Conservation (phyloP, 2,329 filamentous ascomycete species). For the Aspergillus neotritici region DNA sequence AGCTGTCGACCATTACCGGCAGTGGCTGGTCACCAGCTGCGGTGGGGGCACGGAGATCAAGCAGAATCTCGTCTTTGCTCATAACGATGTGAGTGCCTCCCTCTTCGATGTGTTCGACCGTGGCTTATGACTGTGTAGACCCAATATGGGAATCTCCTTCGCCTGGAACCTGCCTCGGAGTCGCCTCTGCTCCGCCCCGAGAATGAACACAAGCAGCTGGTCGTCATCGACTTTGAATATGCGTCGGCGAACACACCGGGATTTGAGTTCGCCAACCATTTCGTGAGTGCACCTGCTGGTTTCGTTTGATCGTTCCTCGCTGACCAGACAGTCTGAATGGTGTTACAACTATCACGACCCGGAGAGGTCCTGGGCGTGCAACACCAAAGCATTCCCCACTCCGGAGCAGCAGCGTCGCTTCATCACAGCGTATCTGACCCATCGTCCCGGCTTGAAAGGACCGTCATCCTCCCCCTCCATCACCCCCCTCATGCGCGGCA, state of each 20-base stretch:
- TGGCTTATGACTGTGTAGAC: constrained; percentile 53
- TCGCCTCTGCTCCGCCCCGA: constrained; percentile 82
- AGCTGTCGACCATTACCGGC: constrained; percentile 70
- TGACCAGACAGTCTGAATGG: constrained; percentile 66
- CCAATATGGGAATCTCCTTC: constrained; percentile 96
- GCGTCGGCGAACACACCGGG: constrained; percentile 81
- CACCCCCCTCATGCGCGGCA: constrained; percentile 46
- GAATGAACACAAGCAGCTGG: constrained; percentile 90
- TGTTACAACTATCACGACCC: constrained; percentile 92
- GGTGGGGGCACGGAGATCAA: constrained; percentile 62
- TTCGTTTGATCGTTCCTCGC: not conserved
- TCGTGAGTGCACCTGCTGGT: constrained; percentile 48
- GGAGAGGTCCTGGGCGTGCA: constrained; percentile 60
- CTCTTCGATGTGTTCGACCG: not conserved
- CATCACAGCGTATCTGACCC: constrained; percentile 77
- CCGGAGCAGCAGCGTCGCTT: constrained; percentile 78
- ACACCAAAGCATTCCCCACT: constrained; percentile 66
- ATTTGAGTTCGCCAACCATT: constrained; percentile 94
- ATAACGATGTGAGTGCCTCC: constrained; percentile 74
- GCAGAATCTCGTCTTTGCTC: constrained; percentile 81
- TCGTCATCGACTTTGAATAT: constrained; percentile 98
- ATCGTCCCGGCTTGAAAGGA: constrained; percentile 55
- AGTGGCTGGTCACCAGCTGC: constrained; percentile 66
- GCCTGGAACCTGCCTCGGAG: constrained; percentile 61
- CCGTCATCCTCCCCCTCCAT: constrained; percentile 22